Base-by-base conservation (phyloP, 2,329 filamentous ascomycete species). In the Pseudodiploospora longispora region DNA sequence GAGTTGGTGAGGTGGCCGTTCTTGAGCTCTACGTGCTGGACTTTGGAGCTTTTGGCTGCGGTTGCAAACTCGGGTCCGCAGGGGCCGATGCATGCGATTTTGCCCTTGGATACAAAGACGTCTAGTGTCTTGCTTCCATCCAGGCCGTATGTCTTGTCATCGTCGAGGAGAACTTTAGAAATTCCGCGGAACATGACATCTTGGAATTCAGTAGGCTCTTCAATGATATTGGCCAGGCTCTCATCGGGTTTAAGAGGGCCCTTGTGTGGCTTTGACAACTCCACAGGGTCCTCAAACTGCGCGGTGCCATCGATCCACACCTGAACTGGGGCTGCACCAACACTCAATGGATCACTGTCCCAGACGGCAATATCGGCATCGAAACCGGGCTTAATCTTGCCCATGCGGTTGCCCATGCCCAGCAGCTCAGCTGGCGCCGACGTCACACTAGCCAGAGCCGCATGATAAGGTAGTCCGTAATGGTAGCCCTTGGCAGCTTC, bases 241-340 rank as follows among this genome's bases (percentile, higher is more conserved):
- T 58, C 46, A n/a, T 72, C 57, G 0, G 67, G 66, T 2, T 60
- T 56, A 9, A 72, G 63, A 0, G 69, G 65, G 2, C 59, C 51
- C 1, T 56, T 55, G 4, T 58, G 37, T 0, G 74, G 66, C 61
- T 83, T 82, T 3, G 63, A 54, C 6, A 82, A 64, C 59, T 76
- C 70, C 8, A 81, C 57, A 0, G 76, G 75, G 7, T 70, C 59
- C 31, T 78, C 65, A 12, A 59, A 63, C 42, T 84, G 80, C 2
- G 73, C 65, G 6, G 65, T 72, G 4, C 78, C 79, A 44, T 82
- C 78, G 46, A 82, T 82, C 74, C 76, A 82, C 2, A 82, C 75
- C 58, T 82, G 78, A 0, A 76, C 67, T 0, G 78, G 78, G 0
- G 75, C 62, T 1, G 78, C 78, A 1, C 78, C 78, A 0, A 80